Percentiles rank a stretch among this genome's conserved stretches.
Conservation (phyloP, 225 moss, liverwort and hornwort species). For the Asterella californica region DNA sequence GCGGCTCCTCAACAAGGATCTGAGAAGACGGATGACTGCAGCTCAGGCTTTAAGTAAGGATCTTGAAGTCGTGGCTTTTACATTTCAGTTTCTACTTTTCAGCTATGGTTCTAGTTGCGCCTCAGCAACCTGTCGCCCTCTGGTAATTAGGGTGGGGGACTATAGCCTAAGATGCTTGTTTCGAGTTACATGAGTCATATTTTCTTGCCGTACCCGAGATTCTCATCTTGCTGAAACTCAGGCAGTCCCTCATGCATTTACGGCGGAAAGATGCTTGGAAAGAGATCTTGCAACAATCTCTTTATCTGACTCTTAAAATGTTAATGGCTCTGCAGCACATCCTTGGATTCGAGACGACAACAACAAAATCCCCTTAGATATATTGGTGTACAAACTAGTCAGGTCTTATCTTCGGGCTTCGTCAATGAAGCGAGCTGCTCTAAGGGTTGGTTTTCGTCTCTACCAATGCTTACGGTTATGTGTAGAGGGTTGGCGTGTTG, state of each 20-base stretch:
- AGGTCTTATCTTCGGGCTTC: constrained; percentile 91
- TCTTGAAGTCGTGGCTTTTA: not conserved
- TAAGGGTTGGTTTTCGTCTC: constrained; percentile 61
- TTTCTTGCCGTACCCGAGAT: not conserved
- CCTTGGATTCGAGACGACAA: constrained; percentile 87
- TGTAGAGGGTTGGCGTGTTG: not conserved
- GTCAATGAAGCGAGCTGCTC: constrained; percentile 88
- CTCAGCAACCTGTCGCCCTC: not conserved
- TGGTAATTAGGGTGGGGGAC: not conserved
- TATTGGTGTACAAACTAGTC: constrained; percentile 98
- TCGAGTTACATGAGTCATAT: not conserved
- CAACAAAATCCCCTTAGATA: constrained; percentile 88
- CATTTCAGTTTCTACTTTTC: not conserved
- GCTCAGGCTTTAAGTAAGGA: constrained; percentile 74
- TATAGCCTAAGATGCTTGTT: not conserved
- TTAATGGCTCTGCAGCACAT: constrained; percentile 57
- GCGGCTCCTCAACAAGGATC: constrained; percentile 85
- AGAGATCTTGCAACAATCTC: no score
- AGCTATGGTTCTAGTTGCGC: not conserved
- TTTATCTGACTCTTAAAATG: not conserved
- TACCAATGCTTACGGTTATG: not conserved
- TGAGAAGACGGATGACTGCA: constrained; percentile 94
- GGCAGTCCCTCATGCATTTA: not conserved
- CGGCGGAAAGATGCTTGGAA: not conserved
- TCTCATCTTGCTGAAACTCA: no score